Percentiles rank a stretch among this genome's conserved stretches.
Evolutionary conservation across 2,329 filamentous ascomycete species (phyloP).

Genomic region (Verticillium nubilum): DNA sequence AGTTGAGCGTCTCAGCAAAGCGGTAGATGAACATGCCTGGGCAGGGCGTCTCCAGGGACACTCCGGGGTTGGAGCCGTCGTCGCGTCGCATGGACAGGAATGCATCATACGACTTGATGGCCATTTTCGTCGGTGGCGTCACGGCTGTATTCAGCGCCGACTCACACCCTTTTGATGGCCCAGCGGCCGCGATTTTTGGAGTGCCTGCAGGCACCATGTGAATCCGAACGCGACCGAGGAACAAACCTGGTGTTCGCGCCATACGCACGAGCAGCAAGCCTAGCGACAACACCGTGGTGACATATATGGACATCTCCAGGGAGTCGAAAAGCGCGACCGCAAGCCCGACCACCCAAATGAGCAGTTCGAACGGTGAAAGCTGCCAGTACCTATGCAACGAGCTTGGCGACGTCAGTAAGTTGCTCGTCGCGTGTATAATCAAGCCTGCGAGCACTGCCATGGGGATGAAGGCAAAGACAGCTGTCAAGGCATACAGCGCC

Average conservation of each 20-base stretch:
- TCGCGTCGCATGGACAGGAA: constrained; percentile 43
- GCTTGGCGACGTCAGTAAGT: constrained; percentile 68
- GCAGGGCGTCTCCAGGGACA: constrained; percentile 39
- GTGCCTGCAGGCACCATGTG: background rate
- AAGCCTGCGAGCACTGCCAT: constrained; percentile 66
- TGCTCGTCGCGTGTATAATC: constrained; percentile 78
- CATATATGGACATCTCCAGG: constrained; percentile 45
- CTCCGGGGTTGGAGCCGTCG: constrained; percentile 45
- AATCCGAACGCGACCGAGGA: constrained; percentile 32
- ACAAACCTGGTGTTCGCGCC: constrained; percentile 37
- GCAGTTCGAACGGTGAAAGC: constrained; percentile 65
- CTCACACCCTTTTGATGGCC: background rate
- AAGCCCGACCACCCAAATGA: constrained; percentile 72
- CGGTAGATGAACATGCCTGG: constrained; percentile 52
- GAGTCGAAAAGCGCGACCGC: constrained; percentile 44
- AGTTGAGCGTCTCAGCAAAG: constrained; percentile 51
- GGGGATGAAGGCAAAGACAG: constrained; percentile 78
- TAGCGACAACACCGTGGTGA: constrained; percentile 36
- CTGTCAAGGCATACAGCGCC: constrained; percentile 70
- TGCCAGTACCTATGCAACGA: constrained; percentile 74
- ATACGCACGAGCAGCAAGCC: constrained; percentile 37
- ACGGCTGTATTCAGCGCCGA: background rate
- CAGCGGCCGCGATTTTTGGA: background rate
- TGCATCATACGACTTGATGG: constrained; percentile 17
- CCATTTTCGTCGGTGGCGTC: background rate